Evolutionary conservation across 441 rosid genomes (phyloP).

Genomic region (Daphne laureola): DNA sequence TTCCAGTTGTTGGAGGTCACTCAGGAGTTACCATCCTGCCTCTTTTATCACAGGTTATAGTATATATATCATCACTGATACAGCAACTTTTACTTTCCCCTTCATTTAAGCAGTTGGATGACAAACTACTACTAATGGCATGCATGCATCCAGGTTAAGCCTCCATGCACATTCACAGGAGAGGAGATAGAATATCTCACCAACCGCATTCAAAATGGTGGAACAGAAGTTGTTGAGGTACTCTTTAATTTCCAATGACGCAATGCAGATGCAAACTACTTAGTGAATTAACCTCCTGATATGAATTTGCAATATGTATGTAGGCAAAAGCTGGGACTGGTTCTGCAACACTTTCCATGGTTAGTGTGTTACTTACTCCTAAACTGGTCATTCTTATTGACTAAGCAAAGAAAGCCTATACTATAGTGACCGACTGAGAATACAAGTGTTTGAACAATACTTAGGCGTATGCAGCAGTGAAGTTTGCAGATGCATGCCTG

Average conservation of each 20-base stretch:
- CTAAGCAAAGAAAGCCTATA: not conserved
- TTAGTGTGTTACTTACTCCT: conserved; percentile 17
- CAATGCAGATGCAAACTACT: not conserved
- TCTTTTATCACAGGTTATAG: conserved; percentile 72
- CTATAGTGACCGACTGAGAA: not conserved
- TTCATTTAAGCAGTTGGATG: not conserved
- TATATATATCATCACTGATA: not conserved
- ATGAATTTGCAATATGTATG: conserved; percentile 5
- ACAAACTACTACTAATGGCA: too few relatives aligned
- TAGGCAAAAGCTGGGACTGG: conserved; percentile 93
- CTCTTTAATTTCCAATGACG: not conserved
- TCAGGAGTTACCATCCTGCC: conserved; percentile 88
- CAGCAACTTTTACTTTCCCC: not conserved
- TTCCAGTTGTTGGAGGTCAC: conserved; percentile 90
- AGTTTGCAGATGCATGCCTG: conserved; percentile 85
- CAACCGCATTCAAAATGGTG: conserved; percentile 79
- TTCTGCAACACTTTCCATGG: conserved; percentile 95
- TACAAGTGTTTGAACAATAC: conserved; percentile 6
- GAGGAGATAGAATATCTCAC: conserved; percentile 70
- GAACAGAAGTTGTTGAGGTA: conserved; percentile 87
- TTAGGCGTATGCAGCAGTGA: conserved; percentile 86
- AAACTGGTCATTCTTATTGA: conserved; percentile 7
- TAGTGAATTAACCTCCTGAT: not conserved
- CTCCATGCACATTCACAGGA: conserved; percentile 61
- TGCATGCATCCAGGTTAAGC: conserved; percentile 37